Evolutionary conservation across 495 filamentous ascomycete species (phyloP), one percentile per base, ranked within the genome.

Genomic region (Recurvomyces mirabilis): DNA sequence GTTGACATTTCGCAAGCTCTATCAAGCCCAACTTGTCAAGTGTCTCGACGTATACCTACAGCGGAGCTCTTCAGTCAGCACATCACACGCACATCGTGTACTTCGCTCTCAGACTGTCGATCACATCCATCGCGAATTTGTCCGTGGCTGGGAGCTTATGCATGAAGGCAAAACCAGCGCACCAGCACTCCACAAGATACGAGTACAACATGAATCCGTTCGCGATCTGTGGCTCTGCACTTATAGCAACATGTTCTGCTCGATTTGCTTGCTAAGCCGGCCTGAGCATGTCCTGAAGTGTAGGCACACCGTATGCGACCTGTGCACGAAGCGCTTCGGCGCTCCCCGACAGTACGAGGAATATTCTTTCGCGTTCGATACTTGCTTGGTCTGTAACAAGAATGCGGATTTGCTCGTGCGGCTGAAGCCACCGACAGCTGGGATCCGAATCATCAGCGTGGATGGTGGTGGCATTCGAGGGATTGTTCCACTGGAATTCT

Each of bases 391-490:
- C 4, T 55, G 48, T 36, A 42, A 9, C 28, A 13, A n/a, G 2
- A 18, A 6, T 17, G 22, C 26, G 14, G 5, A 5, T 19, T 6
- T 53, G 9, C 20, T 24, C 1, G 51, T 60, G 1, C 53, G 57
- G 23, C 18, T 63, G 7, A 56, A 66, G 24, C 62, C 58, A 1
- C 57, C 55, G 1, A 66, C 60, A 1, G 52, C 59, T 19, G 59
- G 56, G n/a, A 54, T 56, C 1, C 38, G 49, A 15, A 56, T 68
- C 9, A 49, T 68, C 7, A 58, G 61, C 26, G 58, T 68, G 34
- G 59, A 68, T 38, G 53, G 61, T 20, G 57, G 59, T 12, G 56
- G 61, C 1, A 54, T 60, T 12, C 49, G 59, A 17, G 64, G 58
- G 15, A 53, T 64, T 11, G 53, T 65, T 19, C 59, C 55, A 2